Conservation (phyloP, 768 basidiomycete genomes). For the Leccinum pellstonianum region DNA sequence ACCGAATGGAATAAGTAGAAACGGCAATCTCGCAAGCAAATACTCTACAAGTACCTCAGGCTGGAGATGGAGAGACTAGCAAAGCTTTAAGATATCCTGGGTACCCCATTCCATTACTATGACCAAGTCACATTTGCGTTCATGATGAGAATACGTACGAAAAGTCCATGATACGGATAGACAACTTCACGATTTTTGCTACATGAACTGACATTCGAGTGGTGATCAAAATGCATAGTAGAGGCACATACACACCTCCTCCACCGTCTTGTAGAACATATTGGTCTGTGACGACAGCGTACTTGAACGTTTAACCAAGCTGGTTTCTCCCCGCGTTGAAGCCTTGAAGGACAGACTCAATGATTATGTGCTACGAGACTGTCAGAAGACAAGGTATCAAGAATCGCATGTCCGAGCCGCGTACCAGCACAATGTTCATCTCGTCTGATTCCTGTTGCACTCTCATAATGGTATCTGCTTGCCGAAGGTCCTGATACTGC, state of each 20-base stretch:
- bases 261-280: constrained; percentile 99
- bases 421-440: constrained; percentile 75
- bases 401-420: constrained; percentile 28
- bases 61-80: not conserved
- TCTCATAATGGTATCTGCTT: constrained; percentile 98
- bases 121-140: not conserved
- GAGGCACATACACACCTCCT: constrained; percentile 66
- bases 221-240: not conserved
- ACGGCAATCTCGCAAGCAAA: not conserved
- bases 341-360: constrained; percentile 93
- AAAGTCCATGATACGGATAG: constrained; percentile 61
- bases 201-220: constrained; percentile 9
- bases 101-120: not conserved
- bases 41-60: no score
- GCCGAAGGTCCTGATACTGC: constrained; percentile 92
- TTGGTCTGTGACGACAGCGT: constrained; percentile 87
- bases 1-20: not conserved
- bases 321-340: constrained; percentile 96
- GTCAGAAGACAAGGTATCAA: not conserved
- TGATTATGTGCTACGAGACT: constrained; percentile 86
- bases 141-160: constrained; percentile 17
- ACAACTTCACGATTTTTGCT: constrained; percentile 94
- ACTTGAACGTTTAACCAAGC: constrained; percentile 90
- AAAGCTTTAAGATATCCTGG: not conserved
- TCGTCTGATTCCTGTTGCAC: constrained; percentile 98